Evolutionary conservation across 2,329 filamentous ascomycete genomes (phyloP).

Genomic region (Paramyrothecium roridum): DNA sequence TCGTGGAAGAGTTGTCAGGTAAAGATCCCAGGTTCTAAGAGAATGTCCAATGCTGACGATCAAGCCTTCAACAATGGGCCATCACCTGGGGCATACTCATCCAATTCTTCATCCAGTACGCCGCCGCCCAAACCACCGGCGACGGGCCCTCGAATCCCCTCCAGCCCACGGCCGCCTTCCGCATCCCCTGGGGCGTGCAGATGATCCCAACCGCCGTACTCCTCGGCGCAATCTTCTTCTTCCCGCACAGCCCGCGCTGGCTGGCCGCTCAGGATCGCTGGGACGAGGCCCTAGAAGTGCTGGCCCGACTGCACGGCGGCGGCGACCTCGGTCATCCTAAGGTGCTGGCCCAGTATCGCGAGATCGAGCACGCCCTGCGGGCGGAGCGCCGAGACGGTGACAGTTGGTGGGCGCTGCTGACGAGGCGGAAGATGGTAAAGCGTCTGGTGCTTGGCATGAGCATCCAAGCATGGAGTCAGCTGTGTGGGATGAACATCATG

Average conservation of each 20-base stretch:
- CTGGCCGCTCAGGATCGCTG: constrained; percentile 65
- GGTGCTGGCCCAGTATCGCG: constrained; percentile 61
- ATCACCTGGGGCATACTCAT: constrained; percentile 70
- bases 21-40: neutral
- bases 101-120: constrained; percentile 66
- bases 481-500: constrained; percentile 60
- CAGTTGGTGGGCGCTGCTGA: constrained; percentile 46
- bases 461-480: constrained; percentile 58
- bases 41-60: constrained; percentile 1
- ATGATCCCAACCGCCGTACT: constrained; percentile 52
- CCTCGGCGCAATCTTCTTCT: constrained; percentile 55
- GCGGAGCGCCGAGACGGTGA: constrained; percentile 51
- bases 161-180: constrained; percentile 52
- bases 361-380: constrained; percentile 52
- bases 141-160: constrained; percentile 46
- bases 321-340: constrained; percentile 55
- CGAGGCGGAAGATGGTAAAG: constrained; percentile 49
- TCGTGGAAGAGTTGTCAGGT: constrained; percentile 54
- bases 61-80: constrained; percentile 61
- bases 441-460: constrained; percentile 56
- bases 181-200: constrained; percentile 61
- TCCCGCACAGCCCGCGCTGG: constrained; percentile 67
- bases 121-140: constrained; percentile 48
- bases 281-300: constrained; percentile 58
- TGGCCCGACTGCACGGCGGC: constrained; percentile 56